A percentile compares a stretch with the other conserved stretches of the same genome.
phyloP scores from a whole-genome alignment of 2,329 filamentous ascomycete species.

The Metarhizium sp. region DNA sequence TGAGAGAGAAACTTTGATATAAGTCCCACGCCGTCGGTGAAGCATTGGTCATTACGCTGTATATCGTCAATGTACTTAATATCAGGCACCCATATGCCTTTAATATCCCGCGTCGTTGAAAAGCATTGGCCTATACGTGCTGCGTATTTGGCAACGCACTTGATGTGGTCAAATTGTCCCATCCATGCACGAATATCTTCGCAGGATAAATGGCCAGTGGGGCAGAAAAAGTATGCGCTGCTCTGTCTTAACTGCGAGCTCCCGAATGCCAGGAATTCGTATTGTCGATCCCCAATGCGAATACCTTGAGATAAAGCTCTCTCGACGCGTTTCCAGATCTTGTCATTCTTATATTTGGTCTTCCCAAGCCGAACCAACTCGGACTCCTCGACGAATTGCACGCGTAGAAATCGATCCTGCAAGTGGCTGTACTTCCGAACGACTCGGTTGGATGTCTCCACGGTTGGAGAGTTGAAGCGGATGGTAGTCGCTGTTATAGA shows the following conservation, averaged over 20 bases:
- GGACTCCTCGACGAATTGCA: slow-evolving; percentile 83
- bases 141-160: slow-evolving; percentile 77
- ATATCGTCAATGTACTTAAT: slow-evolving; percentile 61
- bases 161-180: slow-evolving; percentile 76
- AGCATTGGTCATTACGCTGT: slow-evolving; percentile 56
- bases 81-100: slow-evolving; percentile 49
- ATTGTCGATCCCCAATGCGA: slow-evolving; percentile 68
- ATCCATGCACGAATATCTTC: slow-evolving; percentile 76
- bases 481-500: slow-evolving; percentile 78
- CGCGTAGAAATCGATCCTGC: slow-evolving; percentile 74
- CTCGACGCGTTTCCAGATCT: slow-evolving; percentile 65
- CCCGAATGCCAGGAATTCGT: slow-evolving; percentile 86
- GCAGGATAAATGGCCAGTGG: slow-evolving; percentile 56
- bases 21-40: slow-evolving; percentile 89
- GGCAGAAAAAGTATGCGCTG: slow-evolving; percentile 86
- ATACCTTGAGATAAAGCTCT: slow-evolving; percentile 70
- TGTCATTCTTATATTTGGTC: slow-evolving; percentile 49
- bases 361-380: slow-evolving; percentile 44
- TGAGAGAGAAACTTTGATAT: slow-evolving; percentile 72
- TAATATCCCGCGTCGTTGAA: slow-evolving; percentile 76
- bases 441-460: slow-evolving; percentile 84
- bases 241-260: slow-evolving; percentile 92
- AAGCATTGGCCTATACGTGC: slow-evolving; percentile 91
- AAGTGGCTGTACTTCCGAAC: slow-evolving; percentile 60
- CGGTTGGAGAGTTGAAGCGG: slow-evolving; percentile 63